Conservation (phyloP, 2,329 filamentous ascomycete genomes). For the Colletotrichum limetticola region DNA sequence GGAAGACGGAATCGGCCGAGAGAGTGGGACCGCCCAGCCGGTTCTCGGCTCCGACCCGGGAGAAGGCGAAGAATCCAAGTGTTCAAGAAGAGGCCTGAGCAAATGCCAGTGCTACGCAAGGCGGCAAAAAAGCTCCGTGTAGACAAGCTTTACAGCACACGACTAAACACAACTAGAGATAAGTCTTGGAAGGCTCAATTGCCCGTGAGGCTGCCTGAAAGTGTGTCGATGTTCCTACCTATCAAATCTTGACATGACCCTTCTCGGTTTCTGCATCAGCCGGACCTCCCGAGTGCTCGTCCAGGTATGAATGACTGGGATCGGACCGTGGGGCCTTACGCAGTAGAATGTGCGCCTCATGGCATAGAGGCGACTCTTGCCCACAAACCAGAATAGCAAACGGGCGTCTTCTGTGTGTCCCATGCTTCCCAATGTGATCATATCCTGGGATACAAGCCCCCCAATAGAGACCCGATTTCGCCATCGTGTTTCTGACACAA, state of each 20-base stretch:
- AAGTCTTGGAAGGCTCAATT: not conserved
- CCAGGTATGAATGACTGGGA: not conserved
- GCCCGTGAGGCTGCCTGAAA: not conserved
- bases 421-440: not conserved
- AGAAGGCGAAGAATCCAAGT: not conserved
- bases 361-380: not conserved
- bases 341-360: not conserved
- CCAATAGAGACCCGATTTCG: not conserved
- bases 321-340: too few species aligned
- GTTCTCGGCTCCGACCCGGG: slow-evolving; percentile 2
- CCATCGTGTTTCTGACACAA: slow-evolving; percentile 4
- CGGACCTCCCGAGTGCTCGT: not conserved
- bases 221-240: not conserved
- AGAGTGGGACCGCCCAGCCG: not conserved
- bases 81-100: not conserved
- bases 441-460: not conserved
- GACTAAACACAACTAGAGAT: too few species aligned
- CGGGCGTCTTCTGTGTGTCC: not conserved
- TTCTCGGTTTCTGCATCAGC: not conserved
- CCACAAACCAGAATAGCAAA: slow-evolving; percentile 4
- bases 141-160: not conserved
- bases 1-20: slow-evolving; percentile 13
- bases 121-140: slow-evolving; percentile 5
- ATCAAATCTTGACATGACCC: not conserved
- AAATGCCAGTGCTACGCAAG: not conserved